phyloP scores from a whole-genome alignment of 345 rosid species.

The Raphanus raphanistrum region DNA sequence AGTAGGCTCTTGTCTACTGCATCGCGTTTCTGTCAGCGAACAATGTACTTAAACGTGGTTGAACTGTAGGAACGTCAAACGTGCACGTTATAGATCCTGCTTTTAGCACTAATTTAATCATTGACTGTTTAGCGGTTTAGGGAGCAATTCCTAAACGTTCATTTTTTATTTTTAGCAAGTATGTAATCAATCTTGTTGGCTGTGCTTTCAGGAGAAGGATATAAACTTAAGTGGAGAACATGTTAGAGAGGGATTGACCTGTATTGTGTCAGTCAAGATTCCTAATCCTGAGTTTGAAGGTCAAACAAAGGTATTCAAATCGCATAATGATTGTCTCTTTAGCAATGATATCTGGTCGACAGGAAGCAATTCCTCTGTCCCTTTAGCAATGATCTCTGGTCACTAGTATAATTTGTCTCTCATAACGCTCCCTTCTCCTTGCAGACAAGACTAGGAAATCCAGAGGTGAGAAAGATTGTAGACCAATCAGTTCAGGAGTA shows the following conservation, averaged over 20 bases:
- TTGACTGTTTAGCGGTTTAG: neutral
- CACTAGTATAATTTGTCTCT: conserved; percentile 8
- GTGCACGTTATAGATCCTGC: neutral
- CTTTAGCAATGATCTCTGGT: neutral
- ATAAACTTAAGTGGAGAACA: conserved; percentile 91
- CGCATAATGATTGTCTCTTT: conserved; percentile 15
- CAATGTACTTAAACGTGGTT: neutral
- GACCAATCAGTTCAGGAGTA: conserved; percentile 96
- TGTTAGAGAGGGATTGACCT: conserved; percentile 95
- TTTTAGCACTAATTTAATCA: neutral
- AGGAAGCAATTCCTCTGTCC: neutral
- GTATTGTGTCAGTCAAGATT: conserved; percentile 94
- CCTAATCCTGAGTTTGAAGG: conserved; percentile 99
- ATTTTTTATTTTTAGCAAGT: neutral
- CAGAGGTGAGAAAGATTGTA: conserved; percentile 92
- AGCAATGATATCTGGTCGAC: neutral
- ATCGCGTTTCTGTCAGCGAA: neutral
- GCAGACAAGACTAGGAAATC: conserved; percentile 99
- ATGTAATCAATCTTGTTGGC: neutral
- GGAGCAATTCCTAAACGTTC: neutral
- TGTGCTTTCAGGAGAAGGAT: conserved; percentile 78
- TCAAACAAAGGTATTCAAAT: conserved; percentile 80
- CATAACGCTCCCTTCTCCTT: conserved; percentile 20
- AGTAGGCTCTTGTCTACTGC: neutral
- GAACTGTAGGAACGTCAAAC: neutral